phyloP scores from a whole-genome alignment of 495 filamentous ascomycete species.

The Penicillium nucicola region DNA sequence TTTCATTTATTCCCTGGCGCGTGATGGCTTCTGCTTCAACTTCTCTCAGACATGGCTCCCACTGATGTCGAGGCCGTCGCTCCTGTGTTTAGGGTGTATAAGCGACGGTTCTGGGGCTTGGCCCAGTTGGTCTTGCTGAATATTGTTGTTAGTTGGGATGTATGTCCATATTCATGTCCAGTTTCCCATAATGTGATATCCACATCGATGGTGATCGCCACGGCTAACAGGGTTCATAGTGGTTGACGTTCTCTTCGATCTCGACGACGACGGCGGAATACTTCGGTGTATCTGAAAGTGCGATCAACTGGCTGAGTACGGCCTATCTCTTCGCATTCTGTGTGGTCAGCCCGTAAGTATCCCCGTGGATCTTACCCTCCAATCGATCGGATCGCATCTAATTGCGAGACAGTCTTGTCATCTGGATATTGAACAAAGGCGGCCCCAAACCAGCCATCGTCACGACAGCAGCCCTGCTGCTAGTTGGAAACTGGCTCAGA shows the following conservation, averaged over 20 bases:
- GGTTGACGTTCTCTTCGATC: slow-evolving; percentile 89
- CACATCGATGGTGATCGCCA: not conserved
- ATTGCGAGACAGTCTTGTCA: slow-evolving; percentile 47
- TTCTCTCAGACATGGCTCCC: slow-evolving; percentile 1
- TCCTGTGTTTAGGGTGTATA: slow-evolving; percentile 72
- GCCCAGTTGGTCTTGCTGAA: slow-evolving; percentile 82
- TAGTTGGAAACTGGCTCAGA: slow-evolving; percentile 89
- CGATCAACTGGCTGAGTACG: slow-evolving; percentile 91
- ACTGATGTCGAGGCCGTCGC: slow-evolving; percentile 12
- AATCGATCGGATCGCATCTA: not conserved
- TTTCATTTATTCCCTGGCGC: not conserved
- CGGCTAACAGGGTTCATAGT: slow-evolving; percentile 46
- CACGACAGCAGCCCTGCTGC: slow-evolving; percentile 63
- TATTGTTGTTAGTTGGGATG: slow-evolving; percentile 92
- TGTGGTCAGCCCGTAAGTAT: slow-evolving; percentile 61
- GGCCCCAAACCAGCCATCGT: slow-evolving; percentile 79
- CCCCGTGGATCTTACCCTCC: not conserved
- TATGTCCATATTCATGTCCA: slow-evolving; percentile 41
- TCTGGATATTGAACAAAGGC: slow-evolving; percentile 75
- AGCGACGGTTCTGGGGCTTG: slow-evolving; percentile 85
- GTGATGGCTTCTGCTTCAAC: not conserved
- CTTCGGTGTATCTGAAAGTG: slow-evolving; percentile 70
- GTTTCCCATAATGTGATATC: too few species aligned
- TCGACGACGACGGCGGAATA: slow-evolving; percentile 72
- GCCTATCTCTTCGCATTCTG: slow-evolving; percentile 83